phyloP scores from a whole-genome alignment of 129 eudicot genomes.

The Pittosporum tobira region DNA sequence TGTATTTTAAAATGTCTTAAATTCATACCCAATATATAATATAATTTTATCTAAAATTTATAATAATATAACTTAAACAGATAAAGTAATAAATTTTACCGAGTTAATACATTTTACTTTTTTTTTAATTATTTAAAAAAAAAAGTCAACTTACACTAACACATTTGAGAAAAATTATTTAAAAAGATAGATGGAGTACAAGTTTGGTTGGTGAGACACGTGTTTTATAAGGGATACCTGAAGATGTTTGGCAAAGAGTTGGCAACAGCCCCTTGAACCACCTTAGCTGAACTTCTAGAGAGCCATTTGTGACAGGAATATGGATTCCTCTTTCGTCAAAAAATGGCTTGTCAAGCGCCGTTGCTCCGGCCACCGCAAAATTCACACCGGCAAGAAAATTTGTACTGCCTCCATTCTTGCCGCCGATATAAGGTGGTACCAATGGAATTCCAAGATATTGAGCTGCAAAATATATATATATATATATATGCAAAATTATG shows the following conservation, averaged over 20 bases:
- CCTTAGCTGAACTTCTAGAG: neutral
- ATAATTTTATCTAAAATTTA: too few relatives aligned
- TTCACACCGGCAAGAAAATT: constrained; percentile 5
- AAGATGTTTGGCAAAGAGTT: constrained; percentile 4
- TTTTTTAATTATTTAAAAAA: too few relatives aligned
- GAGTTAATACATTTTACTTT: too few relatives aligned
- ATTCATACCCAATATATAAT: too few relatives aligned
- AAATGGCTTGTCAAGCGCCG: constrained; percentile 6
- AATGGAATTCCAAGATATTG: constrained; percentile 7
- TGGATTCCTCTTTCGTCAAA: constrained; percentile 10
- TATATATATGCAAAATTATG: too few relatives aligned
- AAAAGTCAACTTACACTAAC: too few relatives aligned
- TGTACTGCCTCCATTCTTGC: neutral
- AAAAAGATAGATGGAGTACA: neutral
- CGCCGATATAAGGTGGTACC: constrained; percentile 10
- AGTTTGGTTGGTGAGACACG: neutral
- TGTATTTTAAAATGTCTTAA: too few relatives aligned
- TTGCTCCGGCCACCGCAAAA: constrained; percentile 18
- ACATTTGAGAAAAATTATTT: too few relatives aligned
- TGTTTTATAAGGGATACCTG: constrained; percentile 2
- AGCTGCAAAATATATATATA: constrained; percentile 1
- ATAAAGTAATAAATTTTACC: too few relatives aligned
- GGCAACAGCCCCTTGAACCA: constrained; percentile 10
- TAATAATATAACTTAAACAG: too few relatives aligned
- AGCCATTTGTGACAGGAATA: neutral